These are phyloP conservation scores for Xylaria sp. DNA, from an alignment of 2,329 filamentous ascomycete genomes.

Conservation along the genomic window DNA sequence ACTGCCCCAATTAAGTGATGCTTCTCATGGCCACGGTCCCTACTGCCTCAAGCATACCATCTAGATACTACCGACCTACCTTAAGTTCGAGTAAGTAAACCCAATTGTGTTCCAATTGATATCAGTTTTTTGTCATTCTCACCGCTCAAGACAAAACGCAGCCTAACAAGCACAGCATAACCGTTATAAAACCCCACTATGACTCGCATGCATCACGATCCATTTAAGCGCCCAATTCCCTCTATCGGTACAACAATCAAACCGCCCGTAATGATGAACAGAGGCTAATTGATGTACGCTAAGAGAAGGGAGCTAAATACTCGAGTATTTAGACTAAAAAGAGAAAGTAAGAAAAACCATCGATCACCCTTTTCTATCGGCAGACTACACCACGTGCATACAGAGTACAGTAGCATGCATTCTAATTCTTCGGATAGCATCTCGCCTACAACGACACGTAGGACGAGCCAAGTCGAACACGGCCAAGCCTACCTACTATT, in stretches of 20 bases:
- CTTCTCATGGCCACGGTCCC: too few species aligned
- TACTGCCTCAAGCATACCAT: too few species aligned
- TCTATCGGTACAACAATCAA: neutral
- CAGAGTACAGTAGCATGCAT: neutral
- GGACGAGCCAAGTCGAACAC: constrained; percentile 1
- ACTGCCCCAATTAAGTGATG: neutral
- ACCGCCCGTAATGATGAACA: neutral
- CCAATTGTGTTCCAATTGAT: neutral
- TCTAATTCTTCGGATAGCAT: neutral
- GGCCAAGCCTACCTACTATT: neutral
- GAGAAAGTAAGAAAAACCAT: neutral
- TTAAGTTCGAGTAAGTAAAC: neutral
- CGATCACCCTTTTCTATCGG: neutral
- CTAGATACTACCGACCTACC: neutral
- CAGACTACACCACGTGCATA: constrained; percentile 10
- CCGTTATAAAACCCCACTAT: constrained; percentile 11
- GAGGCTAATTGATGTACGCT: neutral
- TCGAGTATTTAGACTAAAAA: neutral
- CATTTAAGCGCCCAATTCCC: neutral
- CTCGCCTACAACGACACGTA: neutral
- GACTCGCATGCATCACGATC: constrained; percentile 32
- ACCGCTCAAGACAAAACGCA: neutral
- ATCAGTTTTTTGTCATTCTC: neutral
- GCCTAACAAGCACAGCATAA: neutral
- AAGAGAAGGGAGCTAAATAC: constrained; percentile 1